phyloP scores from a whole-genome alignment of 768 basidiomycete genomes.

The Dacryopinax spathularia region DNA sequence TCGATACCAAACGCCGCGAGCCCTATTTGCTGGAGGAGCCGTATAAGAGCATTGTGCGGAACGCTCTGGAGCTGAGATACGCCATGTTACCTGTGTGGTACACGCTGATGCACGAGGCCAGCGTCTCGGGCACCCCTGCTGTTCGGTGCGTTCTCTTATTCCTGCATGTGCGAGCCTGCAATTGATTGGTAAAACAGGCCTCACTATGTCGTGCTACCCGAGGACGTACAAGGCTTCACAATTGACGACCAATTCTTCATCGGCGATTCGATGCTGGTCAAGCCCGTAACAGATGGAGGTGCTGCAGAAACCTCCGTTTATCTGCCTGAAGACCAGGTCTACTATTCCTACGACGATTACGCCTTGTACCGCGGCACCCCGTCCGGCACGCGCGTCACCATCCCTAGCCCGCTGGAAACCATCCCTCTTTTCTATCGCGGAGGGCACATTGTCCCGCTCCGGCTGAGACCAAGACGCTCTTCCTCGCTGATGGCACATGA shows the following conservation, averaged over 20 bases:
- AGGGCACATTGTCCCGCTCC: slow-evolving; percentile 76
- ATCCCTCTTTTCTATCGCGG: slow-evolving; percentile 81
- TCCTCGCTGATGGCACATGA: slow-evolving; percentile 80
- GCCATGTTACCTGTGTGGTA: slow-evolving; percentile 88
- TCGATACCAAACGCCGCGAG: slow-evolving; percentile 94
- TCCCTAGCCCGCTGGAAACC: slow-evolving; percentile 65
- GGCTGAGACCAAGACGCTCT: slow-evolving; percentile 73
- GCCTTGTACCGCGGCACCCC: slow-evolving; percentile 50
- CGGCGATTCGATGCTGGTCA: slow-evolving; percentile 73
- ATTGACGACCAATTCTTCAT: slow-evolving; percentile 93
- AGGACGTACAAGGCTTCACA: slow-evolving; percentile 69
- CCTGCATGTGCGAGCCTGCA: background rate
- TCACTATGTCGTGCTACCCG: slow-evolving; percentile 89
- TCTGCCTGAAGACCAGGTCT: slow-evolving; percentile 77
- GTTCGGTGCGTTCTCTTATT: slow-evolving; percentile 42
- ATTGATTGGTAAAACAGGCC: too few relatives aligned
- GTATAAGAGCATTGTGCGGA: slow-evolving; percentile 66
- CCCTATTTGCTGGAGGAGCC: slow-evolving; percentile 87
- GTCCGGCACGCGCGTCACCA: slow-evolving; percentile 52
- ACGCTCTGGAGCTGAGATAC: slow-evolving; percentile 70
- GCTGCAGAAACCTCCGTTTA: slow-evolving; percentile 60
- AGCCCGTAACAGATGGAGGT: slow-evolving; percentile 70
- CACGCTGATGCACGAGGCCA: slow-evolving; percentile 87
- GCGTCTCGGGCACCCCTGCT: slow-evolving; percentile 65
- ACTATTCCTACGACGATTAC: slow-evolving; percentile 84